phyloP scores from a whole-genome alignment of 2,329 filamentous ascomycete genomes.

The Curvularia lunata region DNA sequence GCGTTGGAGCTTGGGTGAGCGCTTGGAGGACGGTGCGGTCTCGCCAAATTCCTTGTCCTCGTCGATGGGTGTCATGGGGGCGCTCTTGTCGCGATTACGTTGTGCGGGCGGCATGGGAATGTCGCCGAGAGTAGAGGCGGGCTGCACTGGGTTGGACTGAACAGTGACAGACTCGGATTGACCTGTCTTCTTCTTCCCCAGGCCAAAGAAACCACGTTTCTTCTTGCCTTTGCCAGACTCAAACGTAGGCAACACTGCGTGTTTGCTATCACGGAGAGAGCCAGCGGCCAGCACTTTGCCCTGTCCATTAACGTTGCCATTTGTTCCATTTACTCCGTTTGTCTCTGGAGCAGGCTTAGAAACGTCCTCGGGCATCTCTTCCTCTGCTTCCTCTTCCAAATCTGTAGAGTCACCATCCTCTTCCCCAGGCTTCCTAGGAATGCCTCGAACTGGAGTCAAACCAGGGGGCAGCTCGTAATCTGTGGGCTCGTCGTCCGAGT shows the following conservation, averaged over 20 bases:
- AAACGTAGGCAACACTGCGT: conserved; percentile 38
- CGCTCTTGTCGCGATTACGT: conserved; percentile 31
- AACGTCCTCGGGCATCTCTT: conserved; percentile 22
- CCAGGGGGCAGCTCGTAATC: conserved; percentile 50
- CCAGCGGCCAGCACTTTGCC: conserved; percentile 45
- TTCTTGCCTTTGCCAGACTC: conserved; percentile 47
- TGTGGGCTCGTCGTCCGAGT: conserved; percentile 58
- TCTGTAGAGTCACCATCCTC: conserved; percentile 65
- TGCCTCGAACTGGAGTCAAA: conserved; percentile 64
- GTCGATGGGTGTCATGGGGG: conserved; percentile 44
- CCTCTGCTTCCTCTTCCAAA: conserved; percentile 53
- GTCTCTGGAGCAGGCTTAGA: conserved; percentile 26
- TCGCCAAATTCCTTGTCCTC: conserved; percentile 42
- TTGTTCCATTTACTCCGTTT: conserved; percentile 22
- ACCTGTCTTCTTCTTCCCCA: conserved; percentile 67
- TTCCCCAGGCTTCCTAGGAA: conserved; percentile 60
- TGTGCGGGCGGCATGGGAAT: conserved; percentile 41
- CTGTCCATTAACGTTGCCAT: conserved; percentile 27
- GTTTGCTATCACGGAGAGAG: conserved; percentile 49
- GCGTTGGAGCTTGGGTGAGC: conserved; percentile 57
- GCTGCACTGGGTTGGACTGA: conserved; percentile 40
- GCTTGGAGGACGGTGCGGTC: conserved; percentile 17
- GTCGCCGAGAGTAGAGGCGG: conserved; percentile 36
- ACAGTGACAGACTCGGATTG: conserved; percentile 39
- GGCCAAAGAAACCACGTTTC: conserved; percentile 54